Conservation (phyloP, 495 filamentous ascomycete genomes). For the Aspergillus sclerotiicarbonarius region DNA sequence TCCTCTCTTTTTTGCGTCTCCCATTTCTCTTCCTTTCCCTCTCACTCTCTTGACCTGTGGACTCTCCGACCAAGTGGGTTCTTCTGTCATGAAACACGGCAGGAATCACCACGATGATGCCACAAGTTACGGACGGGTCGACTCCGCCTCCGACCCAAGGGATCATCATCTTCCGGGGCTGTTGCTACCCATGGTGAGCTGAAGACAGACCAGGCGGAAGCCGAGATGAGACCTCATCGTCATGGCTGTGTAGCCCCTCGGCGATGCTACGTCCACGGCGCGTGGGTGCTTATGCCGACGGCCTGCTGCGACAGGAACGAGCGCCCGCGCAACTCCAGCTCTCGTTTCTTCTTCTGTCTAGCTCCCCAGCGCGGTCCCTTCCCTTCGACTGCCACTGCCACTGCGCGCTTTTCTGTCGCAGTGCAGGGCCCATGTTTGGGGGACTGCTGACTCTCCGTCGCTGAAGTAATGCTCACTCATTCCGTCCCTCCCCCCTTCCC, state of each 20-base stretch:
- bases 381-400: not conserved
- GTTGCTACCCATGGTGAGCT: not conserved
- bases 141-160: not conserved
- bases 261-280: not conserved
- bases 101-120: not conserved
- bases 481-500: conserved; percentile 13
- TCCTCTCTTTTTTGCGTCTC: not conserved
- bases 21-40: not conserved
- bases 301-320: conserved; percentile 1
- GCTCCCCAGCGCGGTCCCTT: conserved; percentile 6
- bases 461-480: conserved; percentile 22
- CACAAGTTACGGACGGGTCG: not conserved
- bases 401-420: conserved; percentile 5
- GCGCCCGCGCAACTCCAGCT: not conserved
- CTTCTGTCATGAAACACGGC: not conserved
- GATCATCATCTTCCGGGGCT: too few species aligned
- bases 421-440: conserved; percentile 3
- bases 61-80: not conserved
- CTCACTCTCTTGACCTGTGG: not conserved
- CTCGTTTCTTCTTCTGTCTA: conserved; percentile 11
- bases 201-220: not conserved
- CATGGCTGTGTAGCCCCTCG: not conserved
- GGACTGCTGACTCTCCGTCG: conserved; percentile 12
- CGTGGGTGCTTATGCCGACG: not conserved
- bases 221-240: not conserved